These are phyloP conservation scores for Volvox africanus DNA, from an alignment of 139 green algal genomes.

Conservation along the genomic window DNA sequence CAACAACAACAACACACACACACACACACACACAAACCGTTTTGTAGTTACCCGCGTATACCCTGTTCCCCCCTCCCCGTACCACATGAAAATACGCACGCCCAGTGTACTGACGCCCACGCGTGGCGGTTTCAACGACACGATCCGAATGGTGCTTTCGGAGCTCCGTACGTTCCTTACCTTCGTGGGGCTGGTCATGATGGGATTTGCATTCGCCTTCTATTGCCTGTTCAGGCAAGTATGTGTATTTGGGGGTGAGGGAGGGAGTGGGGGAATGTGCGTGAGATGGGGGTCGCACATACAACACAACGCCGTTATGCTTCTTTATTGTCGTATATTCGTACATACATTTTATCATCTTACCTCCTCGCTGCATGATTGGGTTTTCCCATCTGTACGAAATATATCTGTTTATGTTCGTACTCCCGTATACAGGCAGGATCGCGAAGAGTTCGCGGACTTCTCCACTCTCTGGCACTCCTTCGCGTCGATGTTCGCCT, in stretches of 20 bases:
- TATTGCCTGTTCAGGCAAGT: slow-evolving; percentile 55
- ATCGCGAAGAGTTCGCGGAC: slow-evolving; percentile 44
- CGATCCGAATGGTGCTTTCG: slow-evolving; percentile 59
- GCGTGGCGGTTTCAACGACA: slow-evolving; percentile 55
- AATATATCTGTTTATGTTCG: too few relatives aligned
- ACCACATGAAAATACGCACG: neutral
- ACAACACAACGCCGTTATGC: too few relatives aligned
- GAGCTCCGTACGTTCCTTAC: slow-evolving; percentile 67
- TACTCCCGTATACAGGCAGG: slow-evolving; percentile 12
- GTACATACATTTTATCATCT: too few relatives aligned
- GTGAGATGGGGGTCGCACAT: neutral
- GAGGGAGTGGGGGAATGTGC: neutral
- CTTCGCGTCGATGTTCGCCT: slow-evolving; percentile 58
- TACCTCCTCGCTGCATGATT: too few relatives aligned
- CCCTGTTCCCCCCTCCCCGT: neutral
- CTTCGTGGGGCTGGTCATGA: slow-evolving; percentile 65
- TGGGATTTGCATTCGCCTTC: slow-evolving; percentile 69
- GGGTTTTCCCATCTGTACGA: too few relatives aligned
- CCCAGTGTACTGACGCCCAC: slow-evolving; percentile 55
- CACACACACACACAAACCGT: too few relatives aligned
- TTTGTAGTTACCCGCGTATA: too few relatives aligned
- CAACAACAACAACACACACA: too few relatives aligned
- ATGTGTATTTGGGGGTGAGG: neutral
- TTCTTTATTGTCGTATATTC: too few relatives aligned
- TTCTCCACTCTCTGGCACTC: slow-evolving; percentile 56